Percentiles rank a stretch among this genome's conserved stretches.
These are phyloP conservation scores for Mollisia scopiformis DNA, from an alignment of 2,329 filamentous ascomycete species.

Conservation along the genomic window DNA sequence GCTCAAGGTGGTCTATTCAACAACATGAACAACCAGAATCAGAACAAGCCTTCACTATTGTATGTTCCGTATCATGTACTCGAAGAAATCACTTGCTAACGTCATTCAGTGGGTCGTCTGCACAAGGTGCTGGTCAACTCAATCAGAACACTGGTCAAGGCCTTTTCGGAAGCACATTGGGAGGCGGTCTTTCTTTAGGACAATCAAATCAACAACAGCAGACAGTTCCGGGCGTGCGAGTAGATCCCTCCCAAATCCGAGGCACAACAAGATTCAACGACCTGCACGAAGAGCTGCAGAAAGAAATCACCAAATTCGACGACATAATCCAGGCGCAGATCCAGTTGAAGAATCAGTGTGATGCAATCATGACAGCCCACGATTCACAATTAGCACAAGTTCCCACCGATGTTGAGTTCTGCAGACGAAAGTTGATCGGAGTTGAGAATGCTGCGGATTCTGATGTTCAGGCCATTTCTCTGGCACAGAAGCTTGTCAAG, in stretches of 20 bases:
- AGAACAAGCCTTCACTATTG: slow-evolving; percentile 36
- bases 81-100: slow-evolving; percentile 13
- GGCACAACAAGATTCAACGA: slow-evolving; percentile 92
- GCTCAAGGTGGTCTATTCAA: slow-evolving; percentile 33
- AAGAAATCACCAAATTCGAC: slow-evolving; percentile 78
- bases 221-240: slow-evolving; percentile 71
- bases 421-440: slow-evolving; percentile 62
- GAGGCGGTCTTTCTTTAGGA: slow-evolving; percentile 43
- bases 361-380: slow-evolving; percentile 67
- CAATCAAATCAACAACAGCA: slow-evolving; percentile 52
- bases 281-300: slow-evolving; percentile 79
- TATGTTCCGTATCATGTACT: slow-evolving; percentile 25
- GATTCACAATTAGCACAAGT: slow-evolving; percentile 66
- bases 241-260: slow-evolving; percentile 77
- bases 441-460: slow-evolving; percentile 65
- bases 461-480: slow-evolving; percentile 62
- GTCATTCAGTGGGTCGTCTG: slow-evolving; percentile 26
- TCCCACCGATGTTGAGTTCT: slow-evolving; percentile 65
- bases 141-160: slow-evolving; percentile 8
- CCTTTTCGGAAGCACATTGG: slow-evolving; percentile 33
- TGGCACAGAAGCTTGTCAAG: slow-evolving; percentile 58
- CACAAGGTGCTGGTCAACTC: slow-evolving; percentile 23
- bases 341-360: slow-evolving; percentile 74
- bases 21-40: slow-evolving; percentile 27
- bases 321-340: slow-evolving; percentile 81